These are phyloP conservation scores for Didymella glomerata DNA, from an alignment of 2,329 filamentous ascomycete genomes.

Conservation along the genomic window DNA sequence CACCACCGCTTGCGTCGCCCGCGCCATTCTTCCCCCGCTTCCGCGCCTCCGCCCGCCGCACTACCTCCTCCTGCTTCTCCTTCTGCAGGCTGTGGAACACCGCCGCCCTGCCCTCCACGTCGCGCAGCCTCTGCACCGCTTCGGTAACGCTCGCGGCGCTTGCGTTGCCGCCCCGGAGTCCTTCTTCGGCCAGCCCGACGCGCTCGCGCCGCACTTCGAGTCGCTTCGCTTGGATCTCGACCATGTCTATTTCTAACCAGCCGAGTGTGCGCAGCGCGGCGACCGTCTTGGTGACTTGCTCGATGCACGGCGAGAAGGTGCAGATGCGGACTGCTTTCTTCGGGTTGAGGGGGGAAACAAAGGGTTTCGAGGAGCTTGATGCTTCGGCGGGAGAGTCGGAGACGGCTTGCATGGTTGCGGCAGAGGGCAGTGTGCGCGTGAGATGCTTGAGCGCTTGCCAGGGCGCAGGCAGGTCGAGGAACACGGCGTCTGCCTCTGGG, in stretches of 20 bases:
- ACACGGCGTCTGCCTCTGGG: constrained; percentile 70
- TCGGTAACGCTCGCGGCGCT: constrained; percentile 79
- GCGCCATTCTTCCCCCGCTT: constrained; percentile 18
- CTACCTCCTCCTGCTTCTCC: constrained; percentile 56
- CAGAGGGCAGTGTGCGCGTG: constrained; percentile 59
- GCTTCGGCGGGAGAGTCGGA: not conserved
- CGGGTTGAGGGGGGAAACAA: constrained; percentile 70
- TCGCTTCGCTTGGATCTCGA: constrained; percentile 81
- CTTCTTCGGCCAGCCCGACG: constrained; percentile 75
- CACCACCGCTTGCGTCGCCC: constrained; percentile 1
- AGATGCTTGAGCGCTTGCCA: constrained; percentile 82
- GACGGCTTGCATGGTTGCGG: constrained; percentile 35
- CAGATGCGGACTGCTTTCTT: constrained; percentile 80
- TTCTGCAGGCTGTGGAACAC: constrained; percentile 65
- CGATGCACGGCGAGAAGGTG: constrained; percentile 96
- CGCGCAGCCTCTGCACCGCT: constrained; percentile 74
- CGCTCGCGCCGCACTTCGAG: constrained; percentile 85
- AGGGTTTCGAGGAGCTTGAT: constrained; percentile 23
- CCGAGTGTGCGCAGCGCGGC: constrained; percentile 79
- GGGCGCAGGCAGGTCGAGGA: constrained; percentile 81
- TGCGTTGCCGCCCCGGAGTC: constrained; percentile 70
- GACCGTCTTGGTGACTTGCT: constrained; percentile 90
- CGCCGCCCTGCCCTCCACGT: constrained; percentile 74
- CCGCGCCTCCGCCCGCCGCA: constrained; percentile 48
- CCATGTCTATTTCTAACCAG: constrained; percentile 94